Evolutionary conservation across 345 rosid genomes (phyloP), one percentile per base, ranked within the genome.

Genomic region (Citrus australasica): DNA sequence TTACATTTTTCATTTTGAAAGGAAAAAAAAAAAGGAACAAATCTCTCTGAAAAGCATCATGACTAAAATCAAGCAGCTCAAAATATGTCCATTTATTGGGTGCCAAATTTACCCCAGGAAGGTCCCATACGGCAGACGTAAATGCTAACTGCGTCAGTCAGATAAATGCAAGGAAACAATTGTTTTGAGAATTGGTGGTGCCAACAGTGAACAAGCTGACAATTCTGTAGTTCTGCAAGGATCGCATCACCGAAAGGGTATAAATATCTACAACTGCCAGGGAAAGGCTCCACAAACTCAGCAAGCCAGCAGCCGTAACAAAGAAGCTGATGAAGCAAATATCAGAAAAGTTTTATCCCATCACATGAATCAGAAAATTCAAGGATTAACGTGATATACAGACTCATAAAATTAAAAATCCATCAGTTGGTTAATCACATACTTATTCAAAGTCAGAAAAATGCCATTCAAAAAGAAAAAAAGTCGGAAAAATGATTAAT

Each of bases 301-400:
- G 96, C 85, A 90, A 86, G 74, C 91, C 92, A 76, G 96, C 73
- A 75, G 94, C 94, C 10, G 92, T 92, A 79, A 92, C 97, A 68
- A 90, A 93, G 82, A 87, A 89, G 88, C 94, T 90, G 92, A 81
- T 76, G 77, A 61, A 76, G 79, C 78, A 85, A 53, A 82, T 46
- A 78, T 59, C 32, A 80, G 65, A 80, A 63, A 77, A 64, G 28
- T 33, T 48, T 58, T 67, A 67, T 66, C 55, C 22, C 28, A 76
- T 56, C 82, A 72, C 62, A 76, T 40, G 40, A 53, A 71, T 53
- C 60, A 74, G 66, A 10, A 25, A 63, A 56, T 22, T 69, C 30
- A 38, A 70, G 30, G 32, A 69, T 32, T 58, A 5, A 63, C 53
- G 17, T 40, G 27, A 30, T 28, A 55, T 28, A 65, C 37, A 7